These are phyloP conservation scores for Globisporangium spiculum DNA, from an alignment of 352 stramenopile species.

Conservation along the genomic window DNA sequence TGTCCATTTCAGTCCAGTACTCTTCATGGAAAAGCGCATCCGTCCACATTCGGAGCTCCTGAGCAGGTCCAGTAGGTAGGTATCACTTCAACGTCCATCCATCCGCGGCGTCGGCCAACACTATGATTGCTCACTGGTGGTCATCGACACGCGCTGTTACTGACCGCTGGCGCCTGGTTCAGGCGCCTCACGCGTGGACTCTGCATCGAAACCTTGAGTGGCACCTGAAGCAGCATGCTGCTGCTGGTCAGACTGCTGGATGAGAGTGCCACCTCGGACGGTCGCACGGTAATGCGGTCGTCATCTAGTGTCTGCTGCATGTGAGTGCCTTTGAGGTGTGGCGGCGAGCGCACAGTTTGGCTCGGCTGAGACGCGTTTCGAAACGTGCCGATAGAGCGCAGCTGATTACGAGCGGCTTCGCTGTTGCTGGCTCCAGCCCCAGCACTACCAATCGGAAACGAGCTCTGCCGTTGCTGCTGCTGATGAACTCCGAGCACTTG, in stretches of 20 bases:
- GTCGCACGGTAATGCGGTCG: neutral
- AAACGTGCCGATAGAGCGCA: slow-evolving; percentile 30
- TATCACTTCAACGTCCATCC: neutral
- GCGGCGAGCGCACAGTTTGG: neutral
- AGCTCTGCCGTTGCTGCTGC: slow-evolving; percentile 1
- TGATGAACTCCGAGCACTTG: slow-evolving; percentile 23
- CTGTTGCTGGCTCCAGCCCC: neutral
- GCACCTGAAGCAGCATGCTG: slow-evolving; percentile 1
- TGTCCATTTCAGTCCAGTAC: neutral
- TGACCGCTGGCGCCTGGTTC: neutral
- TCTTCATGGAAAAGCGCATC: neutral
- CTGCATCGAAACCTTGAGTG: neutral
- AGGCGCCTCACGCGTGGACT: slow-evolving; percentile 9
- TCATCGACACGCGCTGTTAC: neutral
- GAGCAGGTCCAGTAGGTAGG: neutral
- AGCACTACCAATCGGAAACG: neutral
- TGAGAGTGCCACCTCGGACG: neutral
- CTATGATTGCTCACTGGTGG: neutral
- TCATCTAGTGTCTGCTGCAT: neutral
- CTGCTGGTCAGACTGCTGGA: neutral
- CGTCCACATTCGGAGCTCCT: neutral
- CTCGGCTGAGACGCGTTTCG: slow-evolving; percentile 12
- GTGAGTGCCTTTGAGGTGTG: slow-evolving; percentile 2
- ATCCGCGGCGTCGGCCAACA: neutral
- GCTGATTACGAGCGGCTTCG: neutral